Evolutionary conservation across 768 basidiomycete genomes (phyloP).

Genomic region (Auricularia cornea): DNA sequence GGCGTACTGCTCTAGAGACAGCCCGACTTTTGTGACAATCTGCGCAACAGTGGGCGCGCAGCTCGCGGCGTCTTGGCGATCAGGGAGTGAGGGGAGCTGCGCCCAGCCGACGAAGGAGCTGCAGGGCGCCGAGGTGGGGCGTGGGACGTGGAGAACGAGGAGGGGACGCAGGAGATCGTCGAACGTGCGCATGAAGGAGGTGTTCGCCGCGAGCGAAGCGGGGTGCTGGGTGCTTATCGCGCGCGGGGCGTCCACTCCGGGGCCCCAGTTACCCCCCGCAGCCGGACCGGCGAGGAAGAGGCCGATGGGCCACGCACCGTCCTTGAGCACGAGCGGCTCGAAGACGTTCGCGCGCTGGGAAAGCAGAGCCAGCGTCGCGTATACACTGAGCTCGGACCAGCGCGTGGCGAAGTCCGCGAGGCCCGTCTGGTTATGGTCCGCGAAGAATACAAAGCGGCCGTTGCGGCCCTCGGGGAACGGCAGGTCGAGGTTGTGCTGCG

Average conservation of each 20-base stretch:
- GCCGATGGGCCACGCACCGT: slow-evolving; percentile 34
- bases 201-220: not conserved
- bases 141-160: not conserved
- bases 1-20: not conserved
- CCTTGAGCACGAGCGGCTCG: not conserved
- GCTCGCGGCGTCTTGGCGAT: not conserved
- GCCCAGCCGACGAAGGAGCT: not conserved
- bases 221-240: slow-evolving; percentile 29
- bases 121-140: not conserved
- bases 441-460: not conserved
- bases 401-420: not conserved
- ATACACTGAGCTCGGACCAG: not conserved
- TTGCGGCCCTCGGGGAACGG: not conserved
- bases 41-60: not conserved
- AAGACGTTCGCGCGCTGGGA: not conserved
- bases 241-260: slow-evolving; percentile 17
- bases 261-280: slow-evolving; percentile 36
- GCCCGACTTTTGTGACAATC: not conserved
- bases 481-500: not conserved
- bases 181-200: not conserved
- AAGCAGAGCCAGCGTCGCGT: not conserved
- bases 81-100: not conserved
- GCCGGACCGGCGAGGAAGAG: slow-evolving; percentile 50
- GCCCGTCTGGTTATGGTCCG: not conserved
- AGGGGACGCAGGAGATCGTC: not conserved